Percentiles rank a stretch among this genome's conserved stretches.
Evolutionary conservation across 768 basidiomycete genomes (phyloP).

Genomic region (Phanerochaete carnosa): DNA sequence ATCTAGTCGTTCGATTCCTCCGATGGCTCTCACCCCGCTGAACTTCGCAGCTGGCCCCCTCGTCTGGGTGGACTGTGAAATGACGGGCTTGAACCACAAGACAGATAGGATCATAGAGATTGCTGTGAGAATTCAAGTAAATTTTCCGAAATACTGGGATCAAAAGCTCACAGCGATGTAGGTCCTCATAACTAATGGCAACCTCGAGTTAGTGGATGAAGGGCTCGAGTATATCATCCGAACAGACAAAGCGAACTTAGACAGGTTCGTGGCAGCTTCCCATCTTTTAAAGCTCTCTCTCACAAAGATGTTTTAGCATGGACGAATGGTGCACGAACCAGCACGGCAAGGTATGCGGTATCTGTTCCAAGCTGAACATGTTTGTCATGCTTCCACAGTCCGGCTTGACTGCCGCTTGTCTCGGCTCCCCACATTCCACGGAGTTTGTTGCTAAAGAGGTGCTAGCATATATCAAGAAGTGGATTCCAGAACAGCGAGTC

Average conservation of each 20-base stretch:
- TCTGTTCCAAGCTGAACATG: not conserved
- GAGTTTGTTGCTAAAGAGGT: constrained; percentile 60
- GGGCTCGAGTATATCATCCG: constrained; percentile 76
- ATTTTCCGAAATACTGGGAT: not conserved
- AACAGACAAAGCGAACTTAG: constrained; percentile 66
- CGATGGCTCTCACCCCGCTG: constrained; percentile 27
- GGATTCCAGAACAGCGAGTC: constrained; percentile 64
- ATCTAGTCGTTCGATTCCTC: not conserved
- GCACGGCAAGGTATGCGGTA: constrained; percentile 59
- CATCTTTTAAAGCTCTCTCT: not conserved
- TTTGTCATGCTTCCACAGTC: constrained; percentile 44
- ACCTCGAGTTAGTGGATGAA: constrained; percentile 75
- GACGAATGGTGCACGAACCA: constrained; percentile 82
- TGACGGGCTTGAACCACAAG: constrained; percentile 71
- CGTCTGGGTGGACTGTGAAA: constrained; percentile 88
- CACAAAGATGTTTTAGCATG: constrained; percentile 53
- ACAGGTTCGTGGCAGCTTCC: constrained; percentile 54
- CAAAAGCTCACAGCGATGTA: constrained; percentile 25
- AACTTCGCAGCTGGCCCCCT: constrained; percentile 59
- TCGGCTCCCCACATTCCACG: constrained; percentile 63
- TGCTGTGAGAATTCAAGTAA: constrained; percentile 42
- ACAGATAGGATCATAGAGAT: constrained; percentile 79
- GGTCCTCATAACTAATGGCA: constrained; percentile 86
- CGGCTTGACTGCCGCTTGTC: constrained; percentile 77
- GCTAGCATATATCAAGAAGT: constrained; percentile 76